phyloP scores from a whole-genome alignment of 371 early-diverging fungal species.

The Lichtheimia corymbifera region DNA sequence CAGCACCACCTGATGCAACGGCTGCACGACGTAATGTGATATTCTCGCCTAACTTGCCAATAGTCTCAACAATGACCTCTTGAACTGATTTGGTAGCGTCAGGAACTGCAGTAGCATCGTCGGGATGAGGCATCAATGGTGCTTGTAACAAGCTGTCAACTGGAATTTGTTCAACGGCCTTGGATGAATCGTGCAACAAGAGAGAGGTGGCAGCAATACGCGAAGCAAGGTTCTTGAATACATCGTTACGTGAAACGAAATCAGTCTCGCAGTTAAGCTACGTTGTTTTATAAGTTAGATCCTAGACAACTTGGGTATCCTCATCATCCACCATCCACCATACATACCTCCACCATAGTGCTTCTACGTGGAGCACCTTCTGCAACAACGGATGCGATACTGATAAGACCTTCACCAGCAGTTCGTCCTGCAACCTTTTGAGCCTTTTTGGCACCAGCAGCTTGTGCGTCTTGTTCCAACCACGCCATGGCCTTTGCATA shows the following conservation, averaged over 20 bases:
- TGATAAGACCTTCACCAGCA: slow-evolving; percentile 65
- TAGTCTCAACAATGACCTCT: slow-evolving; percentile 67
- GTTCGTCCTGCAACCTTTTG: slow-evolving; percentile 51
- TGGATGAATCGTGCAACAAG: slow-evolving; percentile 42
- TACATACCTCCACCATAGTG: slow-evolving; percentile 67
- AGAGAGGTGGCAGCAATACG: slow-evolving; percentile 71
- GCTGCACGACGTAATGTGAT: slow-evolving; percentile 75
- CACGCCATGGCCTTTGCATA: slow-evolving; percentile 81
- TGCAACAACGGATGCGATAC: slow-evolving; percentile 58
- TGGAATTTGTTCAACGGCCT: slow-evolving; percentile 47
- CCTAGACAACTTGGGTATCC: no score
- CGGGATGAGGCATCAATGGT: slow-evolving; percentile 62
- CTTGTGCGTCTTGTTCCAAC: slow-evolving; percentile 73
- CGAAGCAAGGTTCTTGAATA: slow-evolving; percentile 79
- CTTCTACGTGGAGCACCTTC: slow-evolving; percentile 44
- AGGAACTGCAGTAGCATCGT: slow-evolving; percentile 24
- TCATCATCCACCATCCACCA: neutral
- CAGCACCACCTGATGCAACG: slow-evolving; percentile 33
- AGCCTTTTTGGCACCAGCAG: slow-evolving; percentile 75
- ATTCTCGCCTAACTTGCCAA: slow-evolving; percentile 90
- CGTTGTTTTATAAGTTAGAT: neutral
- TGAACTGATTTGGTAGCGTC: slow-evolving; percentile 49
- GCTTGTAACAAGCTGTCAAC: slow-evolving; percentile 44
- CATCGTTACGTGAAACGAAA: slow-evolving; percentile 85
- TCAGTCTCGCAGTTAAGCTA: slow-evolving; percentile 93